phyloP scores from a whole-genome alignment of 805 yeast genomes.

The Saccharomyces mikatae region DNA sequence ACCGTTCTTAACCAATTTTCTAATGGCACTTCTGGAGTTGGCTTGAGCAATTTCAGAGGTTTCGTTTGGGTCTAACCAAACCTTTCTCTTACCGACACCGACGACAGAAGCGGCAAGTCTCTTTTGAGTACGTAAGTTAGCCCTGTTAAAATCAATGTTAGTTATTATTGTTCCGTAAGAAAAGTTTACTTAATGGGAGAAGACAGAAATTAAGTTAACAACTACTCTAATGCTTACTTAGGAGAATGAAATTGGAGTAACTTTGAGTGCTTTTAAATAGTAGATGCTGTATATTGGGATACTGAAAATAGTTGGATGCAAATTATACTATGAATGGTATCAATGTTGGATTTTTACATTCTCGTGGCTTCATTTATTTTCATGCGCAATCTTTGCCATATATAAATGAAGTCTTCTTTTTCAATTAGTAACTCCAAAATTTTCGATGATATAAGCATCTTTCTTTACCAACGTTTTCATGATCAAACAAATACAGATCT shows the following conservation, averaged over 20 bases:
- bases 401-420: neutral
- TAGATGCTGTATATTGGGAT: neutral
- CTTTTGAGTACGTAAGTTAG: slow-evolving; percentile 98
- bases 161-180: neutral
- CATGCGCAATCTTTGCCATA: neutral
- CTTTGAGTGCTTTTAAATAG: neutral
- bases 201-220: neutral
- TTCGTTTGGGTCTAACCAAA: slow-evolving; percentile 99
- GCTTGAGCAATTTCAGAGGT: slow-evolving; percentile 92
- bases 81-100: slow-evolving; percentile 98
- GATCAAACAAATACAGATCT: neutral
- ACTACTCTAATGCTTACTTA: neutral
- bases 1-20: slow-evolving; percentile 96
- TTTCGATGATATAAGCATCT: neutral
- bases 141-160: slow-evolving; percentile 40
- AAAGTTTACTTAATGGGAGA: neutral
- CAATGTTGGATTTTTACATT: neutral
- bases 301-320: neutral
- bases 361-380: neutral
- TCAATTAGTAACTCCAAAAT: neutral
- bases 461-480: neutral
- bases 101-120: slow-evolving; percentile 99
- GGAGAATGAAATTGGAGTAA: neutral
- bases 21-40: slow-evolving; percentile 95
- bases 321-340: neutral